Percentiles rank a stretch among this genome's conserved stretches.
Conservation (phyloP, 148 eudicot genomes). For the Amaranthus hypochondriacus region DNA sequence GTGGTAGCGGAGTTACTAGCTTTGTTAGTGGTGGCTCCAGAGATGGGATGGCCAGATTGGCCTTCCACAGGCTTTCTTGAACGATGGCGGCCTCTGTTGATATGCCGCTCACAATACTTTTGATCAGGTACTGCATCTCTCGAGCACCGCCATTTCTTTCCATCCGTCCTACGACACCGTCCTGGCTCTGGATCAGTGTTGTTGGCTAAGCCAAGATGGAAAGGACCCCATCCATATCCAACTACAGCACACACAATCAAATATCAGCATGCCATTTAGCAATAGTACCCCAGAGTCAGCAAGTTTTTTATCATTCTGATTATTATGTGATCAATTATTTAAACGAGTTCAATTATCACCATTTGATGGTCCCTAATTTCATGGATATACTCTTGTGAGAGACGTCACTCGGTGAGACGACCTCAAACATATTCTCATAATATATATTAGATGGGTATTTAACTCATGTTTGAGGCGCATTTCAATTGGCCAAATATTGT, state of each 20-base stretch:
- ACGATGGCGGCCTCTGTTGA: constrained; percentile 90
- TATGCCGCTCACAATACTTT: constrained; percentile 86
- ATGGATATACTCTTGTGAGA: no score
- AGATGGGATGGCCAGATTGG: constrained; percentile 53
- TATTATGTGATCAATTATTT: no score
- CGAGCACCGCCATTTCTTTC: constrained; percentile 96
- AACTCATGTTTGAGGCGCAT: no score
- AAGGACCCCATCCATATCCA: constrained; percentile 72
- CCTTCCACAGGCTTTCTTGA: constrained; percentile 97
- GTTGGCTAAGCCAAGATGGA: constrained; percentile 71
- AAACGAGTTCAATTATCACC: no score
- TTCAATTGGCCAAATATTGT: no score
- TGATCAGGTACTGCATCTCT: constrained; percentile 80
- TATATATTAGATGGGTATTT: no score
- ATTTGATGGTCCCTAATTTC: no score
- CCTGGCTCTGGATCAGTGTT: constrained; percentile 81
- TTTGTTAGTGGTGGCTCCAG: constrained; percentile 36
- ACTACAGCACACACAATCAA: constrained; percentile 8
- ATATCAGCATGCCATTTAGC: not conserved
- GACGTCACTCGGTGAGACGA: no score
- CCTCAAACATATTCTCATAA: no score
- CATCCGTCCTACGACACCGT: constrained; percentile 83
- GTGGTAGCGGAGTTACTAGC: constrained; percentile 14
- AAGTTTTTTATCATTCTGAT: no score
- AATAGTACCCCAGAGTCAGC: no score